These are phyloP conservation scores for Penicillium sp. DNA, from an alignment of 2,329 filamentous ascomycete genomes.

Conservation along the genomic window DNA sequence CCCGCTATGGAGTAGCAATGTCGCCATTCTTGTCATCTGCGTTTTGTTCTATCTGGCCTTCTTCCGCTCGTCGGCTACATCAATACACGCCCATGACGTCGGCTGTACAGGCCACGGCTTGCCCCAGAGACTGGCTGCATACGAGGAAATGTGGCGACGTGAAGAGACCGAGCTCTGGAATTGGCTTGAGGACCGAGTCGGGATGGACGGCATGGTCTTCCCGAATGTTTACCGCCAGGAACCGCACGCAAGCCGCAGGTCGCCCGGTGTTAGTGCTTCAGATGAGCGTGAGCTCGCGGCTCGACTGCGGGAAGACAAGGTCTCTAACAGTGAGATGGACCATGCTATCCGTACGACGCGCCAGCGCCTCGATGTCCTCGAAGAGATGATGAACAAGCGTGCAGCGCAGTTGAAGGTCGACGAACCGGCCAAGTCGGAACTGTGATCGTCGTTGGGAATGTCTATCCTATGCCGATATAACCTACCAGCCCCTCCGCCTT, in stretches of 20 bases:
- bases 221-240: constrained; percentile 32
- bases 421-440: constrained; percentile 22
- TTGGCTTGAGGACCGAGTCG: constrained; percentile 84
- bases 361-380: constrained; percentile 73
- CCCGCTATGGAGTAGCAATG: constrained; percentile 70
- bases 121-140: constrained; percentile 71
- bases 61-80: constrained; percentile 52
- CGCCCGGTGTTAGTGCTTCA: constrained; percentile 39
- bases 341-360: constrained; percentile 83
- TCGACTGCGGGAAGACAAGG: constrained; percentile 59
- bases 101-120: constrained; percentile 41
- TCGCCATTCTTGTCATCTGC: constrained; percentile 70
- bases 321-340: constrained; percentile 69
- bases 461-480: neutral
- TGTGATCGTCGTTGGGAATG: constrained; percentile 14
- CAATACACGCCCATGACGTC: constrained; percentile 36
- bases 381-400: constrained; percentile 64
- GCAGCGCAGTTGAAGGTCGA: constrained; percentile 31
- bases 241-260: constrained; percentile 42
- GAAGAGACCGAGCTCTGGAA: constrained; percentile 90
- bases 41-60: constrained; percentile 70
- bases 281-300: constrained; percentile 50
- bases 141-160: constrained; percentile 86
- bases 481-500: neutral
- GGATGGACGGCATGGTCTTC: constrained; percentile 57